Percentiles rank a stretch among this genome's conserved stretches.
phyloP scores from a whole-genome alignment of 768 basidiomycete genomes.

The Boletellus ananiceps region DNA sequence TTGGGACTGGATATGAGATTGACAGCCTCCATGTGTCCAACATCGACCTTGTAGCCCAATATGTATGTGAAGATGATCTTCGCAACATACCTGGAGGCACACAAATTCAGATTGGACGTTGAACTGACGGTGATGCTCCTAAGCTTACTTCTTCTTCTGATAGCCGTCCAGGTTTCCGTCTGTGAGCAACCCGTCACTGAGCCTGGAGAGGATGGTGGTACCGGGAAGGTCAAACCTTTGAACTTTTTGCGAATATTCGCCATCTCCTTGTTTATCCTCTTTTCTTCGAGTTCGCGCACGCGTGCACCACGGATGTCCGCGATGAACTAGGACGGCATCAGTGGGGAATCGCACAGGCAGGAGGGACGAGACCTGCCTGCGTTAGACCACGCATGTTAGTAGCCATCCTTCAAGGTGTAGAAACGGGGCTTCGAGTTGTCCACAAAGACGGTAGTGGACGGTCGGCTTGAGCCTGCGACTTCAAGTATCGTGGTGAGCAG shows the following conservation, averaged over 20 bases:
- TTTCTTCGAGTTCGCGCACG: conserved; percentile 96
- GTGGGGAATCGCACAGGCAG: conserved; percentile 1
- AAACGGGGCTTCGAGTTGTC: neutral
- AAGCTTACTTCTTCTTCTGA: conserved; percentile 85
- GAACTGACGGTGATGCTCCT: conserved; percentile 7
- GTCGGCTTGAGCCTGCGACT: too few relatives aligned
- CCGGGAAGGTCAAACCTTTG: conserved; percentile 58
- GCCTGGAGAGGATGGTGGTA: neutral
- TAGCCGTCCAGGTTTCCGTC: conserved; percentile 86
- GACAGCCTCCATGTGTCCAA: conserved; percentile 99
- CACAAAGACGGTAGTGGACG: too few relatives aligned
- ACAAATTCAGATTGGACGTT: conserved; percentile 14
- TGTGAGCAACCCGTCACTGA: conserved; percentile 27
- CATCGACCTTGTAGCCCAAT: conserved; percentile 96
- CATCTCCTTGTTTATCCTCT: conserved; percentile 99
- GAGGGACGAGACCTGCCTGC: conserved; percentile 51
- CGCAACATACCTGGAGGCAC: conserved; percentile 75
- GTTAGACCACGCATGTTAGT: conserved; percentile 89
- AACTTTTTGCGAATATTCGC: conserved; percentile 99
- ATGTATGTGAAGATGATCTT: conserved; percentile 99
- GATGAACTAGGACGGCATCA: conserved; percentile 69
- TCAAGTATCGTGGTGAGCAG: too few relatives aligned
- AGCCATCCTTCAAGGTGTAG: conserved; percentile 53
- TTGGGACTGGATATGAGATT: conserved; percentile 94
- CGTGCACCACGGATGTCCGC: conserved; percentile 97